Percentiles rank a stretch among this genome's conserved stretches.
phyloP scores from a whole-genome alignment of 768 basidiomycete species.

The Termitomyces sp. region DNA sequence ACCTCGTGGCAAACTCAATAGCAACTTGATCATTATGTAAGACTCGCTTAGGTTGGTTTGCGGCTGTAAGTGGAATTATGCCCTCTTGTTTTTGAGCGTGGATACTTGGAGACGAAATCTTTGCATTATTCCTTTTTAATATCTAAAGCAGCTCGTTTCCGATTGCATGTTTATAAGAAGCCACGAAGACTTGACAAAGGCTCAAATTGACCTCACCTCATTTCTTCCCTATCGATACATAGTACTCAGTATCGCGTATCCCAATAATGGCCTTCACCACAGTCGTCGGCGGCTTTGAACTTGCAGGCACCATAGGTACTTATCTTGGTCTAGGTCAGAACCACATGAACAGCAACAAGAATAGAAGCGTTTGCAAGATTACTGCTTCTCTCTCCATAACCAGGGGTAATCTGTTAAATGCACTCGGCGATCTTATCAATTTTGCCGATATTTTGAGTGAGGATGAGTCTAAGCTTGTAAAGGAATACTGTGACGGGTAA shows the following conservation, averaged over 20 bases:
- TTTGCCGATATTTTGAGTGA: neutral
- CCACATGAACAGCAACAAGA: neutral
- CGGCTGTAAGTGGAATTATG: no score
- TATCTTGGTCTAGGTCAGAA: neutral
- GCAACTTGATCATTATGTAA: neutral
- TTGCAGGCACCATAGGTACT: neutral
- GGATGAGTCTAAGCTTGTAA: neutral
- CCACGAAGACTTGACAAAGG: no score
- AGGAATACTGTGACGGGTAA: neutral
- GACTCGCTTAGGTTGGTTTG: no score
- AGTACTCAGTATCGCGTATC: no score
- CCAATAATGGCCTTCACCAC: neutral
- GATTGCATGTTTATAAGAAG: neutral
- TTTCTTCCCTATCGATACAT: neutral
- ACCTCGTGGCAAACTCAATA: no score
- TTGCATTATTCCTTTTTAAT: neutral
- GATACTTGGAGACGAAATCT: neutral
- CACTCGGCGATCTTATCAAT: neutral
- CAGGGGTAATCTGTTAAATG: neutral
- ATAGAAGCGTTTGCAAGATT: neutral
- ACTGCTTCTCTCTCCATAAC: neutral
- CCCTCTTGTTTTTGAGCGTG: neutral
- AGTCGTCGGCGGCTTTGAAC: neutral
- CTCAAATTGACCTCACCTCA: neutral
- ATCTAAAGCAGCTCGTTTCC: neutral